Percentiles rank a stretch among this genome's conserved stretches.
phyloP scores from a whole-genome alignment of 768 basidiomycete species.

The Auriscalpium microsporum region DNA sequence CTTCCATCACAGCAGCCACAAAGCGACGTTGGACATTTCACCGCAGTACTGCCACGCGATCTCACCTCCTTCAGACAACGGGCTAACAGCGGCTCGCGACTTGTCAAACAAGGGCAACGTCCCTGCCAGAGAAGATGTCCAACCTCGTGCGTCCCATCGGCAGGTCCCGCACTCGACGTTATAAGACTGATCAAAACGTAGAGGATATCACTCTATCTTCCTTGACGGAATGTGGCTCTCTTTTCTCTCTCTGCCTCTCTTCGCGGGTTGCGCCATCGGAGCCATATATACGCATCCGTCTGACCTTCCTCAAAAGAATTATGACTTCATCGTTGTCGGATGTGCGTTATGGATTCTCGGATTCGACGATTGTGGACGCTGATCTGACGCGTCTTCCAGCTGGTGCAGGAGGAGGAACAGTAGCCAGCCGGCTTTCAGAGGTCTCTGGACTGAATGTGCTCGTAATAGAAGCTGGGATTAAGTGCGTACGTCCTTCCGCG shows the following conservation, averaged over 20 bases:
- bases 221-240: too few species aligned
- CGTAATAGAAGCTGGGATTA: neutral
- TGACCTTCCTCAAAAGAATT: neutral
- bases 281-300: neutral
- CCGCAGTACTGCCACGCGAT: too few species aligned
- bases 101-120: too few species aligned
- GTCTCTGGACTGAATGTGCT: neutral
- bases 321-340: slow-evolving; percentile 5
- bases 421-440: slow-evolving; percentile 1
- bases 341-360: neutral
- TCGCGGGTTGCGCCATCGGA: neutral
- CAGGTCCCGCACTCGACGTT: too few species aligned
- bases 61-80: too few species aligned
- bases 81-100: too few species aligned
- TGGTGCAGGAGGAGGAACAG: neutral
- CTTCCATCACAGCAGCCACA: too few species aligned
- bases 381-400: neutral
- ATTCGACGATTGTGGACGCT: neutral
- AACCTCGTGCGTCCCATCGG: too few species aligned
- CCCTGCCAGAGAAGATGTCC: too few species aligned
- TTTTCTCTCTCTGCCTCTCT: neutral
- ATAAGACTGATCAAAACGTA: too few species aligned
- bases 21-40: too few species aligned
- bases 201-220: too few species aligned
- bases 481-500: neutral